A percentile compares a stretch with the other conserved stretches of the same genome.
These are phyloP conservation scores for Aspergillus calidoustus DNA, from an alignment of 2,329 filamentous ascomycete genomes.

Conservation along the genomic window DNA sequence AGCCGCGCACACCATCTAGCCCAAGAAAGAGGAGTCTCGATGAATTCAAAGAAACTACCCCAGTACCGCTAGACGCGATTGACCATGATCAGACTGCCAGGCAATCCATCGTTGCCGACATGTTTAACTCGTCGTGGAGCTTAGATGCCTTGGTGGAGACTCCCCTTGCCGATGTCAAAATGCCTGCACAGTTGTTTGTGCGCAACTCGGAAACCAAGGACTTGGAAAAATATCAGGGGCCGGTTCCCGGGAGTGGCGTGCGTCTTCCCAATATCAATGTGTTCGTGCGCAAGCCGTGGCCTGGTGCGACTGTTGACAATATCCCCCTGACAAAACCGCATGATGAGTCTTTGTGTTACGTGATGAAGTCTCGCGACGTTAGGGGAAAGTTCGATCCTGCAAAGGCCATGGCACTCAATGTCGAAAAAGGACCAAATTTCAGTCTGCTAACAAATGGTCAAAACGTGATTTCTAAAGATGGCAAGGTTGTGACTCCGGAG, in stretches of 20 bases:
- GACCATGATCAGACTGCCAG: constrained; percentile 56
- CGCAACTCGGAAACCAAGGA: constrained; percentile 65
- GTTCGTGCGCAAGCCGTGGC: constrained; percentile 77
- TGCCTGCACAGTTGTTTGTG: constrained; percentile 73
- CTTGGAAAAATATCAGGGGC: constrained; percentile 72
- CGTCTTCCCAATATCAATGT: constrained; percentile 70
- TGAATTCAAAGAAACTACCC: constrained; percentile 47
- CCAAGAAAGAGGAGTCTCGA: constrained; percentile 55
- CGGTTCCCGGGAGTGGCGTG: constrained; percentile 58
- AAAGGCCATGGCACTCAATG: constrained; percentile 67
- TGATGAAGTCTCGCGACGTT: constrained; percentile 75
- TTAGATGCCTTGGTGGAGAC: constrained; percentile 71
- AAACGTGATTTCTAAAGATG: constrained; percentile 66
- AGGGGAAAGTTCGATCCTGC: constrained; percentile 79
- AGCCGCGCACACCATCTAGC: constrained; percentile 28
- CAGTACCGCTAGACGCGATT: constrained; percentile 25
- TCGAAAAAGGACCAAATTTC: constrained; percentile 65
- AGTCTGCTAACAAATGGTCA: constrained; percentile 65
- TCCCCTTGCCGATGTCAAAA: constrained; percentile 66
- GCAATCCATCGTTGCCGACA: constrained; percentile 69
- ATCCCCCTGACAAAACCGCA: constrained; percentile 73
- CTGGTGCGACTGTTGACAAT: constrained; percentile 64
- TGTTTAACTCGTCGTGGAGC: constrained; percentile 79
- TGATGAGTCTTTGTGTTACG: constrained; percentile 77
- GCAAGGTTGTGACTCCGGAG: constrained; percentile 75